A percentile compares a stretch with the other conserved stretches of the same genome.
Conservation (phyloP, 164 flowering plant species). For the Chloranthus sessilifolius region DNA sequence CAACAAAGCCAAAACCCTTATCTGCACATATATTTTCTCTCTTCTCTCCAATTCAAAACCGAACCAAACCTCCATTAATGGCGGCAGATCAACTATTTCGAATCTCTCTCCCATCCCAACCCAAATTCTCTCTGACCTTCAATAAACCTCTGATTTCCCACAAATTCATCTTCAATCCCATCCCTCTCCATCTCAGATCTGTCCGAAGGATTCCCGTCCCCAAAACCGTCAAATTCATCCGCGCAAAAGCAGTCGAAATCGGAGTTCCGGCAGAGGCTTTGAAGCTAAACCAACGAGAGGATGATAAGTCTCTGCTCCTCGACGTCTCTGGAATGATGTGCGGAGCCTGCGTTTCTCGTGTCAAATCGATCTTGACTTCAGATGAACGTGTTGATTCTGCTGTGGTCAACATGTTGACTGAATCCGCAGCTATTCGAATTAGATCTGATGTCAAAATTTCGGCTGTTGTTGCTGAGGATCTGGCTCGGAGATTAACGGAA, state of each 20-base stretch:
- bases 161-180: conserved; percentile 10
- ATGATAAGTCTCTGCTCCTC: conserved; percentile 45
- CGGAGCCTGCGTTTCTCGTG: conserved; percentile 90
- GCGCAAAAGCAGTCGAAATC: conserved; percentile 30
- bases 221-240: background rate
- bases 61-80: too few relatives aligned
- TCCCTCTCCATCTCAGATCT: conserved; percentile 7
- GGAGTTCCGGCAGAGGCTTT: conserved; percentile 6
- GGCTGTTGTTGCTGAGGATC: conserved; percentile 40
- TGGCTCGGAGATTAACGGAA: conserved; percentile 61
- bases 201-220: too few relatives aligned
- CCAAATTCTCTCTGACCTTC: conserved; percentile 16
- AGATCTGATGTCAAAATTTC: conserved; percentile 25
- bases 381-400: conserved; percentile 84
- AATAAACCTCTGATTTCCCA: background rate
- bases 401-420: conserved; percentile 84
- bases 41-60: too few relatives aligned
- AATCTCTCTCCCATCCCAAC: conserved; percentile 22
- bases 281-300: conserved; percentile 1
- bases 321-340: conserved; percentile 97
- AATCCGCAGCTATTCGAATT: conserved; percentile 72
- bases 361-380: conserved; percentile 57
- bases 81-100: conserved; percentile 22
- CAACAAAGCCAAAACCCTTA: too few relatives aligned
- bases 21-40: too few relatives aligned